Evolutionary conservation across 257 asterid genomes (phyloP).

Genomic region (Petunia secreta): DNA sequence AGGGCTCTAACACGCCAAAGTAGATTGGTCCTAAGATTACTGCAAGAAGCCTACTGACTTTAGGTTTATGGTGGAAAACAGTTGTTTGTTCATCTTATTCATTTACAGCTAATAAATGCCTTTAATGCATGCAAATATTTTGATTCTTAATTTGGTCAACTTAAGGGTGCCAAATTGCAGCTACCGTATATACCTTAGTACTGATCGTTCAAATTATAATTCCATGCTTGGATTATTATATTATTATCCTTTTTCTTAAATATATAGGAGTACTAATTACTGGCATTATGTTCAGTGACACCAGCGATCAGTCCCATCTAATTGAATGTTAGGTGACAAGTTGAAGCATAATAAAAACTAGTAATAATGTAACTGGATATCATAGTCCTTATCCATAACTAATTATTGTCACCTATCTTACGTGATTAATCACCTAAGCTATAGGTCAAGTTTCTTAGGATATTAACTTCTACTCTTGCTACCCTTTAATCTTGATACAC

Average conservation of each 20-base stretch:
- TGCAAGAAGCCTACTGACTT: background rate
- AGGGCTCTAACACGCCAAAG: background rate
- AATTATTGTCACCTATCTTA: background rate
- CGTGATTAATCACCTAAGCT: background rate
- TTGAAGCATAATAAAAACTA: background rate
- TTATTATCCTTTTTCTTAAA: background rate
- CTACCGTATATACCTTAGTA: background rate
- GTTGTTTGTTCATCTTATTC: slow-evolving; percentile 3
- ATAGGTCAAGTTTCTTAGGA: background rate
- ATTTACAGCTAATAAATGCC: slow-evolving; percentile 13
- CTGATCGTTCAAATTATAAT: background rate
- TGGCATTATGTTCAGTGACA: background rate
- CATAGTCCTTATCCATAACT: background rate
- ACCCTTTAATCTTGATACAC: no score
- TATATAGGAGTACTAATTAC: background rate
- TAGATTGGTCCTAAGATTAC: background rate
- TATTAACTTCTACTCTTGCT: background rate
- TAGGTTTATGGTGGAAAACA: background rate
- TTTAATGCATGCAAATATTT: background rate
- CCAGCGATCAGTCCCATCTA: background rate
- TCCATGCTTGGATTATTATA: background rate
- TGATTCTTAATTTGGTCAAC: background rate
- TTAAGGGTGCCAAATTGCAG: background rate
- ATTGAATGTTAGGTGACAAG: background rate
- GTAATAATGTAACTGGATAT: background rate